A percentile compares a stretch with the other conserved stretches of the same genome.
These are phyloP conservation scores for Populus davidiana DNA, from an alignment of 345 rosid species.

Conservation along the genomic window DNA sequence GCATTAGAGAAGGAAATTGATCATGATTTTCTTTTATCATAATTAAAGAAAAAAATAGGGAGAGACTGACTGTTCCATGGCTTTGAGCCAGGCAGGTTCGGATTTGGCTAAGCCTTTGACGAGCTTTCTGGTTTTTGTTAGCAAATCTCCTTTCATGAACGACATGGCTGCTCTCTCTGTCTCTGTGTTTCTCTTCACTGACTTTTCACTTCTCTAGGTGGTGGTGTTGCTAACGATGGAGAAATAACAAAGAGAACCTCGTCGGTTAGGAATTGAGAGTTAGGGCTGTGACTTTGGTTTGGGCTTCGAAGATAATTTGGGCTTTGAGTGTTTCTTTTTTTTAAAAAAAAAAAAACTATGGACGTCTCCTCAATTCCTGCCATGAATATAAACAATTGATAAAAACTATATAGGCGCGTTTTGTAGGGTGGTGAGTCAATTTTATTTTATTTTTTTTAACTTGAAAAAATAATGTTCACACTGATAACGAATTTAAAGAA, in stretches of 20 bases:
- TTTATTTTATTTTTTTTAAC: no score
- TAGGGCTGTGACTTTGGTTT: background rate
- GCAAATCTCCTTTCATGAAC: slow-evolving; percentile 83
- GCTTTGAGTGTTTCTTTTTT: background rate
- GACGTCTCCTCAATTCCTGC: no score
- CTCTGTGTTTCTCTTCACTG: background rate
- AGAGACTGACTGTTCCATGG: slow-evolving; percentile 71
- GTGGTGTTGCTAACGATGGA: background rate
- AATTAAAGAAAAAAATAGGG: slow-evolving; percentile 17
- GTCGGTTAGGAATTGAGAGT: background rate
- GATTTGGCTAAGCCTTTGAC: slow-evolving; percentile 77
- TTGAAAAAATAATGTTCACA: no score
- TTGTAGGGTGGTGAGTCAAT: no score
- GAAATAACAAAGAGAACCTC: background rate
- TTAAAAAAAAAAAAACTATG: background rate
- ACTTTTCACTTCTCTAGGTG: background rate
- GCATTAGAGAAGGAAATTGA: background rate
- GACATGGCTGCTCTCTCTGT: slow-evolving; percentile 37
- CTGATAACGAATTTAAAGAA: no score
- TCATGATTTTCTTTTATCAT: background rate
- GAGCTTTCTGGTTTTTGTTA: slow-evolving; percentile 68
- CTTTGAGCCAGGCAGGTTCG: slow-evolving; percentile 83
- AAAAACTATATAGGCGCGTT: no score
- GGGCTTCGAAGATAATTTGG: background rate
- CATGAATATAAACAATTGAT: no score